Evolutionary conservation across 23 red algal species (phyloP), one percentile per base, ranked within the genome.

Genomic region (Gracilaria gracilis): DNA sequence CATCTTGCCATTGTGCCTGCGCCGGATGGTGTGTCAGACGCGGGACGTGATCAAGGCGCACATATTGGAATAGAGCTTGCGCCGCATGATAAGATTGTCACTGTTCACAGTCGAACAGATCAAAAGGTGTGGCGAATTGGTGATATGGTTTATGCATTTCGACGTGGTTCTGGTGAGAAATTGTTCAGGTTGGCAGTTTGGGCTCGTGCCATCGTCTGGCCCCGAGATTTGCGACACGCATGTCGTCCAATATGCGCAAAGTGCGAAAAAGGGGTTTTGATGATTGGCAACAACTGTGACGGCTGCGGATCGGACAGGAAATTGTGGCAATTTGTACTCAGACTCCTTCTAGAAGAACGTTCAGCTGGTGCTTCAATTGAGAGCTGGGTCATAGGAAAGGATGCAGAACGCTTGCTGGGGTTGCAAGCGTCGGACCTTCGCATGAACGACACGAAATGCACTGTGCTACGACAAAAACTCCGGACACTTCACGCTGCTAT

Each of bases 341-440:
- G 85, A 19, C 55, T 89, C 23, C 27, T 44, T 39, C 49, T 80
- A 17, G 71, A 89, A 25, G 85, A 89, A 46, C 16, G 61, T 51
- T 24, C 29, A 2, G 36, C 19, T 7, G 72, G 85, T 31, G 71
- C 46, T 24, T 28, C 66, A 47, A 59, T 89, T 4, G 85, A 89
- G 23, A 47, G 48, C 25, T 89, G 85, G 85, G 71, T 89, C 74
- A 51, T 77, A 54, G 85, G 85, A 64, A 61, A 89, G 34, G 85
- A 89, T 23, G 85, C 71, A 11, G 53, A 58, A n/a, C 71, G 46
- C 0, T 89, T 89, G 28, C 39, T 46, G 7, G 85, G 48, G 16
- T 57, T 89, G 34, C 70, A 55, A 24, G 50, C 85, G 34, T 32
- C 49, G 15, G 53, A 78, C 39, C 57, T 89, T 25, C 51, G 28